A percentile compares a stretch with the other conserved stretches of the same genome.
phyloP scores from a whole-genome alignment of 352 stramenopile species.

The Globisporangium heterothallicum region DNA sequence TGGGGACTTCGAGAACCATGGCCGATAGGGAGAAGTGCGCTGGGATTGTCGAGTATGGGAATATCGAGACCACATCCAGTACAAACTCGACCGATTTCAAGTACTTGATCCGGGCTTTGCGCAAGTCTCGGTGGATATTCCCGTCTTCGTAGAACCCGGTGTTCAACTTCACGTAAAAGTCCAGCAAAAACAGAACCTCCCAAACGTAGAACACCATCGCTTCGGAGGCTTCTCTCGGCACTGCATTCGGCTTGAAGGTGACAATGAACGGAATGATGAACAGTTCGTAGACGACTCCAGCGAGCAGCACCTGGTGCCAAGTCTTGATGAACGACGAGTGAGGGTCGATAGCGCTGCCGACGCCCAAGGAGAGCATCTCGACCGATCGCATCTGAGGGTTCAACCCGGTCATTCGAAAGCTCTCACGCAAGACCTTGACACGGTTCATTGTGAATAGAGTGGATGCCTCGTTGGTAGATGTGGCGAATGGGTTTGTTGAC shows the following conservation, averaged over 20 bases:
- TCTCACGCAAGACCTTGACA: slow-evolving; percentile 5
- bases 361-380: slow-evolving; percentile 11
- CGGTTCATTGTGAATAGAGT: slow-evolving; percentile 3
- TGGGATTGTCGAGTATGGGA: slow-evolving; percentile 28
- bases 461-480: background rate
- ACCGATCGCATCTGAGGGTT: background rate
- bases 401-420: slow-evolving; percentile 4
- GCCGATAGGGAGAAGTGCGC: slow-evolving; percentile 2
- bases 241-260: slow-evolving; percentile 30
- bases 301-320: slow-evolving; percentile 57
- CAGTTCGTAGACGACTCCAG: slow-evolving; percentile 41
- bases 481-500: no score
- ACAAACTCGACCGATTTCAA: slow-evolving; percentile 38
- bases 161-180: slow-evolving; percentile 52
- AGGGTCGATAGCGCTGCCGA: slow-evolving; percentile 44
- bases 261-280: slow-evolving; percentile 58
- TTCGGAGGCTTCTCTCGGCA: slow-evolving; percentile 10
- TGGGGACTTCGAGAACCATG: slow-evolving; percentile 32
- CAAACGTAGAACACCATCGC: slow-evolving; percentile 21
- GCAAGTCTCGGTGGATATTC: slow-evolving; percentile 45
- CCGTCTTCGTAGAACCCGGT: slow-evolving; percentile 57
- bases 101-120: slow-evolving; percentile 38
- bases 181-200: slow-evolving; percentile 46
- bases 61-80: slow-evolving; percentile 42
- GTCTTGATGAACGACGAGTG: slow-evolving; percentile 29